A percentile compares a stretch with the other conserved stretches of the same genome.
These are phyloP conservation scores for Rhizopogon vulgaris DNA, from an alignment of 768 basidiomycete species.

Conservation along the genomic window DNA sequence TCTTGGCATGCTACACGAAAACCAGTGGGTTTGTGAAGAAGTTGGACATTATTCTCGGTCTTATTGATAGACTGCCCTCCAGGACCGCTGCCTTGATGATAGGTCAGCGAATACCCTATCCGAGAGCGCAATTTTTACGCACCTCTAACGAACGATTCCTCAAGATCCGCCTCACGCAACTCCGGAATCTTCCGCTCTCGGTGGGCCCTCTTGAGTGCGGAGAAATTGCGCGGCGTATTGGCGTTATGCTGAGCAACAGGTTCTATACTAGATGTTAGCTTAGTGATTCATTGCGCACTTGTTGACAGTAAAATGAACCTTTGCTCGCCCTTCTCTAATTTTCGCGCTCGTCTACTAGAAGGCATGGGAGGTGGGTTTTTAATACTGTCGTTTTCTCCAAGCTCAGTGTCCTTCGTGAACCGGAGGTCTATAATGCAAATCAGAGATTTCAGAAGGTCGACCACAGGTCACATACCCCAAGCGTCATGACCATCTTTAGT, in stretches of 20 bases:
- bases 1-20: conserved; percentile 84
- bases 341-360: conserved; percentile 43
- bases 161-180: conserved; percentile 74
- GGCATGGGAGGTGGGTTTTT: conserved; percentile 48
- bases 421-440: conserved; percentile 48
- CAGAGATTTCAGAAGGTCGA: not conserved
- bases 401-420: conserved; percentile 75
- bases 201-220: conserved; percentile 66
- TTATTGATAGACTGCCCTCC: conserved; percentile 98
- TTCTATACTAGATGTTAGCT: conserved; percentile 18
- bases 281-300: not conserved
- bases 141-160: conserved; percentile 87
- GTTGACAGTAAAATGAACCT: conserved; percentile 14
- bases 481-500: conserved; percentile 34
- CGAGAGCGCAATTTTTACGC: conserved; percentile 13
- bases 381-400: conserved; percentile 79
- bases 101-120: conserved; percentile 5
- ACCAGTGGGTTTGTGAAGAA: conserved; percentile 85
- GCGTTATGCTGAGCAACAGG: conserved; percentile 25
- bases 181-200: conserved; percentile 58
- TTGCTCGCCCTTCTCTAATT: conserved; percentile 32
- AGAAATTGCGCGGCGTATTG: conserved; percentile 43
- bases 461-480: conserved; percentile 45
- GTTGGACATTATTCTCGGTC: conserved; percentile 85
- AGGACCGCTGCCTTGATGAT: conserved; percentile 69